phyloP scores from a whole-genome alignment of 78 protist genomes.

The Dictyostelium capitatum region DNA sequence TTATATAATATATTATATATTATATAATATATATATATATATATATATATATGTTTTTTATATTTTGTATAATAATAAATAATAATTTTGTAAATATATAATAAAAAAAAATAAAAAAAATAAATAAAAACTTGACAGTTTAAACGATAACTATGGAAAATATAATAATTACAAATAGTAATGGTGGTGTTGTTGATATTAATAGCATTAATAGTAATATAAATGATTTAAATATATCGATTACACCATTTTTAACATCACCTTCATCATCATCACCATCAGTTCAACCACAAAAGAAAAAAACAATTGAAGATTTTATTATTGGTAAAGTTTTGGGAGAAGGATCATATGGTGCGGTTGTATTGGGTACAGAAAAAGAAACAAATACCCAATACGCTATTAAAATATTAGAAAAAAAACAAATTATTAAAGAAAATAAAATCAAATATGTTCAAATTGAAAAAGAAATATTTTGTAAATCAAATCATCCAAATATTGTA shows the following conservation, averaged over 20 bases:
- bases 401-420: constrained; percentile 87
- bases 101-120: neutral
- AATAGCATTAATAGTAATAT: neutral
- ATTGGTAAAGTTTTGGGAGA: constrained; percentile 85
- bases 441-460: constrained; percentile 87
- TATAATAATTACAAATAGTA: constrained; percentile 5
- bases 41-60: no score
- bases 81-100: neutral
- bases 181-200: neutral
- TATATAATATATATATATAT: no score
- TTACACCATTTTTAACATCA: constrained; percentile 22
- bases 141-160: neutral
- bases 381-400: constrained; percentile 85
- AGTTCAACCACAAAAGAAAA: constrained; percentile 59
- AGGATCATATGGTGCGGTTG: constrained; percentile 87
- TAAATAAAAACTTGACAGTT: neutral
- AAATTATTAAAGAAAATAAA: constrained; percentile 84
- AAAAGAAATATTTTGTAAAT: constrained; percentile 79
- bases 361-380: constrained; percentile 83
- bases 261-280: constrained; percentile 62
- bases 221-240: neutral
- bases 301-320: constrained; percentile 80
- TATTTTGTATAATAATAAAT: neutral
- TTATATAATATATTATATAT: neutral
- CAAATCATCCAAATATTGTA: constrained; percentile 90